phyloP scores from a whole-genome alignment of 2,329 filamentous ascomycete species.

The Ceratocystis cacaofunesta region DNA sequence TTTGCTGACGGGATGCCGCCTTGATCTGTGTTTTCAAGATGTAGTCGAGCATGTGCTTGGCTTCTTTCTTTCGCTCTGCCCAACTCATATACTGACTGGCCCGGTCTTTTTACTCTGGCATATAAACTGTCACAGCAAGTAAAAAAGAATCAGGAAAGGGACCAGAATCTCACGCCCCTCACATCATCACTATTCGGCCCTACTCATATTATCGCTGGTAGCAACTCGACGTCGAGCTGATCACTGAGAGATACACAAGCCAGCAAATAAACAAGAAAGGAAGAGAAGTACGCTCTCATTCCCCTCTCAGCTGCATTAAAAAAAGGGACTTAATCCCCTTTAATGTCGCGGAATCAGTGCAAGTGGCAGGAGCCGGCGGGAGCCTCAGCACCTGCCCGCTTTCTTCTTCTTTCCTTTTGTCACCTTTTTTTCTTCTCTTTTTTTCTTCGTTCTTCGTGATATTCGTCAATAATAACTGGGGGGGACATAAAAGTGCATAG shows the following conservation, averaged over 20 bases:
- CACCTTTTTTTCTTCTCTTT: neutral
- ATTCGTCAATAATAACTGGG: neutral
- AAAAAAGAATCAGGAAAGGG: neutral
- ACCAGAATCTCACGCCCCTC: neutral
- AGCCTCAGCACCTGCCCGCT: neutral
- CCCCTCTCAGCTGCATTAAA: neutral
- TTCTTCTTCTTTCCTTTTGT: neutral
- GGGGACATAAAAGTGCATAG: neutral
- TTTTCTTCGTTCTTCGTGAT: neutral
- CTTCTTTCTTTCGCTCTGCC: no score
- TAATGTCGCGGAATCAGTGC: constrained; percentile 2
- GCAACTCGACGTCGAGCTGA: neutral
- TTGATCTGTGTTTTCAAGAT: no score
- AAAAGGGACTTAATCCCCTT: neutral
- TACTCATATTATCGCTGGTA: neutral
- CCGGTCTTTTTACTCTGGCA: no score
- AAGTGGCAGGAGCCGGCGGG: neutral
- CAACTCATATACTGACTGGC: no score
- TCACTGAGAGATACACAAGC: neutral
- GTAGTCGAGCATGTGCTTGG: no score
- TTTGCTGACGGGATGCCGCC: no score
- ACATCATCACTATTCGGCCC: neutral
- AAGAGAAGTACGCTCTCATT: neutral
- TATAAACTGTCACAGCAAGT: neutral
- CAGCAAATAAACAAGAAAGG: neutral